Conservation (phyloP, 495 filamentous ascomycete genomes). For the Aspergillus biplanus region DNA sequence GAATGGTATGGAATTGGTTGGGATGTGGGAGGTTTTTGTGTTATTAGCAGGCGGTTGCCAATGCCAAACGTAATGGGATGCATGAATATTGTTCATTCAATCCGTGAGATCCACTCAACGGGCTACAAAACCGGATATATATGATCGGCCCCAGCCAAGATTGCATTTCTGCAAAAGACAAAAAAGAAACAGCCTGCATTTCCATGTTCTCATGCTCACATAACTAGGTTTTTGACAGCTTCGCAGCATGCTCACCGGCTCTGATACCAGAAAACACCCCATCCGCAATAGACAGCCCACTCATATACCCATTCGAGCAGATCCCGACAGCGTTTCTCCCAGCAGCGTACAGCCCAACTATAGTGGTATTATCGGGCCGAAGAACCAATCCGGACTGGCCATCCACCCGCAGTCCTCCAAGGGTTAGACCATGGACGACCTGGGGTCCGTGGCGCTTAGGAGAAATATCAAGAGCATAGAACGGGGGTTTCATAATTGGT, state of each 20-base stretch:
- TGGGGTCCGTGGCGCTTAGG: neutral
- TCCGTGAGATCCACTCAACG: no score
- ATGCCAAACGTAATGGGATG: no score
- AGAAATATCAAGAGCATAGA: neutral
- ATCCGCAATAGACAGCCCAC: neutral
- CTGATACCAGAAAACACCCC: neutral
- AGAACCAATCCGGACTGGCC: neutral
- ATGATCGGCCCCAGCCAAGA: no score
- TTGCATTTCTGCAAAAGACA: no score
- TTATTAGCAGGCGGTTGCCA: no score
- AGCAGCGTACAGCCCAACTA: neutral
- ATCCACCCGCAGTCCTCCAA: neutral
- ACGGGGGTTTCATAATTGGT: neutral
- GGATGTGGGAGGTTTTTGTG: no score
- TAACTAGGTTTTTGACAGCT: no score
- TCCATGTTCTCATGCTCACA: no score
- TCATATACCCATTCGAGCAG: neutral
- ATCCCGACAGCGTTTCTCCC: neutral
- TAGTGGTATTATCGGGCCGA: neutral
- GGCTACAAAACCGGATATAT: no score
- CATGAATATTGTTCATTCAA: no score
- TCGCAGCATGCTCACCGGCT: neutral
- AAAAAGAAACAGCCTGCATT: no score
- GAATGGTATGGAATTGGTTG: no score
- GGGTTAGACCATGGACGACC: neutral